A percentile compares a stretch with the other conserved stretches of the same genome.
Evolutionary conservation across 2,329 filamentous ascomycete genomes (phyloP).

Genomic region (Sporothrix sp.): DNA sequence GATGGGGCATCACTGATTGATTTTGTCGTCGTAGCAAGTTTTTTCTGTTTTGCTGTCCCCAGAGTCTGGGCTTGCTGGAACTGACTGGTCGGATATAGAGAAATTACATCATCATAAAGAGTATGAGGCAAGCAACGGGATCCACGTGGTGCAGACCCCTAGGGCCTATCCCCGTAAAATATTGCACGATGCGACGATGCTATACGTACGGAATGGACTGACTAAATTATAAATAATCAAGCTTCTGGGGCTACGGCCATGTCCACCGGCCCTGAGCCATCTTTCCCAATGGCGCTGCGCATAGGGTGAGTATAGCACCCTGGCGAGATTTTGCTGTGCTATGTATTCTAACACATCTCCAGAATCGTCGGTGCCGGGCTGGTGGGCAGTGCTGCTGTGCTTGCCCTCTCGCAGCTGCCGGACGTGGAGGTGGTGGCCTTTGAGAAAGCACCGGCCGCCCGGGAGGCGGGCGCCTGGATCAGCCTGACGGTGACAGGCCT

Average conservation of each 20-base stretch:
- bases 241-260: too few species aligned
- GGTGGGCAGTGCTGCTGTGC: background rate
- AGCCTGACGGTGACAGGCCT: slow-evolving; percentile 1
- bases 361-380: background rate
- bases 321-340: too few species aligned
- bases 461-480: slow-evolving; percentile 8
- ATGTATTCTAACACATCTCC: background rate
- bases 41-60: background rate
- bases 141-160: background rate
- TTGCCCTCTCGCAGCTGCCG: background rate
- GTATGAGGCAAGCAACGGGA: background rate
- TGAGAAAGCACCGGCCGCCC: background rate
- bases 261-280: too few species aligned
- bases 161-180: background rate
- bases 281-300: too few species aligned
- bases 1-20: background rate
- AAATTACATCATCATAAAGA: background rate
- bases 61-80: background rate
- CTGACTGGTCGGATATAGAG: too few species aligned
- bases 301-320: too few species aligned
- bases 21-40: background rate
- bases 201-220: too few species aligned
- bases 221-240: background rate
- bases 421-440: background rate
- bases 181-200: too few species aligned